These are phyloP conservation scores for Pezicula carpinea DNA, from an alignment of 2,329 filamentous ascomycete species.

Conservation along the genomic window DNA sequence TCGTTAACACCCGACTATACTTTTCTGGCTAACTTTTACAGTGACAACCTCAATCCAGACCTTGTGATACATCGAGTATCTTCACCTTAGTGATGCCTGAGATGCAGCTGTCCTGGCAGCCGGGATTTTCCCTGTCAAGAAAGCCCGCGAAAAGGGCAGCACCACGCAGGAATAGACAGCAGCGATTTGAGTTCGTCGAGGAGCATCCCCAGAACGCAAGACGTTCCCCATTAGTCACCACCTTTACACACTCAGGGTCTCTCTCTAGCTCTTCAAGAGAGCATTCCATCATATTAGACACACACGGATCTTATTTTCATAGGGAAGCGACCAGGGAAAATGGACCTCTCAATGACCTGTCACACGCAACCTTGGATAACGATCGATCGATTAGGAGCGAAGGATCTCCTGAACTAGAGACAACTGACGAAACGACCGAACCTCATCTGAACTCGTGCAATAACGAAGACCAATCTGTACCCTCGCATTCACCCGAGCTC, in stretches of 20 bases:
- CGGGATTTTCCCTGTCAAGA: slow-evolving; percentile 1
- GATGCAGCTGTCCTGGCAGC: slow-evolving; percentile 3
- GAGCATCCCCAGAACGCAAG: not conserved
- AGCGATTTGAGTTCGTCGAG: not conserved
- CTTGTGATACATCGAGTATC: not conserved
- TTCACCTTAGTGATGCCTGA: not conserved
- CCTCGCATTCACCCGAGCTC: not conserved
- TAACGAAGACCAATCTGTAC: not conserved
- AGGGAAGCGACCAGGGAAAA: not conserved
- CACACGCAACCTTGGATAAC: not conserved
- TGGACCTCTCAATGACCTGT: not conserved
- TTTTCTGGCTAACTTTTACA: too few relatives aligned
- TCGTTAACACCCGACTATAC: too few relatives aligned
- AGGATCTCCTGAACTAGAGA: too few relatives aligned
- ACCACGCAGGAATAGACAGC: not conserved
- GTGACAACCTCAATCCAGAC: not conserved
- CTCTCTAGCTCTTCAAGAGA: not conserved
- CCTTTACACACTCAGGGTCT: slow-evolving; percentile 1
- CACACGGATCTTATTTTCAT: not conserved
- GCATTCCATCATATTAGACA: not conserved
- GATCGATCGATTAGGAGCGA: too few relatives aligned
- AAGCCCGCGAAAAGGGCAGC: slow-evolving; percentile 1
- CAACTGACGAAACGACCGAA: too few relatives aligned
- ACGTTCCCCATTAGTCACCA: not conserved
- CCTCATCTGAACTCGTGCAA: not conserved